Base-by-base conservation (phyloP, 176 grass and related monocot genomes). In the Phragmites australis region DNA sequence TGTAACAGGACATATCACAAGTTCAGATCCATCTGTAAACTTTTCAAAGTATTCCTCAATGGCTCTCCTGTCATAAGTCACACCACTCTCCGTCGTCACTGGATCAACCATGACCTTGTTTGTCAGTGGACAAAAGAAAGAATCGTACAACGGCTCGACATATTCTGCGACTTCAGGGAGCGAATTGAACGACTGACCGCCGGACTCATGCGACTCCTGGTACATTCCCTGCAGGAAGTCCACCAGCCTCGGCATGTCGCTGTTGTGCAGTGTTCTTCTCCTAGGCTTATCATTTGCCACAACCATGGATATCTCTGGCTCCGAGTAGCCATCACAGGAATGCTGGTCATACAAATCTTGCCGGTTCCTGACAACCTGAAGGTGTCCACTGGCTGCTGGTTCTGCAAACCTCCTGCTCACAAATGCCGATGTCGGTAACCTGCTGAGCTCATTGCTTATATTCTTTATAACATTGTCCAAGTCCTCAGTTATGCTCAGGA, bases 21-120 rank as follows among this genome's bases (percentile, higher is more conserved):
- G 66, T 81, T 93, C 88, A 68, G 90, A 75, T 17, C 26, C 48
- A 72, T 89, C 81, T 30, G 81, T 61, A 76, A 79, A 85, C 43
- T 76, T 89, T 5, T 91, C 90, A 54, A 91, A 90, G 82, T 92
- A 81, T 42, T 91, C 88, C 31, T 85, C 75, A 51, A 99, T 95
- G 56, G 82, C 87, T 83, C 58, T 93, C 84, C 91, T 89, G 52
- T 99, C 96, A 64, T 88, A 99, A 58, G 96, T 95, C 29, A 93
- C 77, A 3, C 96, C 93, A 43, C 93, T 99, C 65, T 99, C 96
- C 0, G 86, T 87, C 0, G 86, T 95, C 41, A 91, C 96, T 1
- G 96, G 96, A 75, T 95, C 96, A 18, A 87, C 77, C 93, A 99
- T 99, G 72, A 93, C 83, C 63, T 84, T 95, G 62, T 99, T 95